Conservation (phyloP, 345 rosid species). For the Gossypium sturtianum region DNA sequence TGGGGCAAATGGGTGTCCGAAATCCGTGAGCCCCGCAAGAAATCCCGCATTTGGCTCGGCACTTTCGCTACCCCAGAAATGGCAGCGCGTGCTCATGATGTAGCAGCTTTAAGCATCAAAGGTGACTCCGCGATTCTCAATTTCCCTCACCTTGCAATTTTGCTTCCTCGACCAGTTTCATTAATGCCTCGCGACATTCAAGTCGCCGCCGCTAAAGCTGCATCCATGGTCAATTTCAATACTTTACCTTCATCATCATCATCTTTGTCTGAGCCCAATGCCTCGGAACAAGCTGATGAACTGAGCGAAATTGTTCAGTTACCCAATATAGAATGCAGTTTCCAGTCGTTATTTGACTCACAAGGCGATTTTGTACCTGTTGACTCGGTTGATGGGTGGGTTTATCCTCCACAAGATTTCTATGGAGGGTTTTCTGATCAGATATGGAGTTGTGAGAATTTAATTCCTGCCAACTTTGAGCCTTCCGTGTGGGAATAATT, state of each 20-base stretch:
- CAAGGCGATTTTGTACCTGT: neutral
- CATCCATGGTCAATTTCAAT: conserved; percentile 43
- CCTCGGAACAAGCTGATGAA: neutral
- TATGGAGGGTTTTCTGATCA: neutral
- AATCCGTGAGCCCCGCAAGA: conserved; percentile 92
- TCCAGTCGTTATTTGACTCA: neutral
- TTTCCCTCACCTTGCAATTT: conserved; percentile 27
- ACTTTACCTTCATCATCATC: neutral
- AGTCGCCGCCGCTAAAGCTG: conserved; percentile 37
- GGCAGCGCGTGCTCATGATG: conserved; percentile 99
- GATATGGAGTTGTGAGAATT: neutral
- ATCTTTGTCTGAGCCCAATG: neutral
- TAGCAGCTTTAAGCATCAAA: conserved; percentile 78
- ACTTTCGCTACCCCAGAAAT: conserved; percentile 84
- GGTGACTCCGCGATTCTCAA: conserved; percentile 56
- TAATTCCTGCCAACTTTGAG: neutral
- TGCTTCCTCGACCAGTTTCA: conserved; percentile 73
- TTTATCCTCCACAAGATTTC: conserved; percentile 9
- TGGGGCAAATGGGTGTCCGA: conserved; percentile 99
- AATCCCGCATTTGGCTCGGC: conserved; percentile 76
- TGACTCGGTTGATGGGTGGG: conserved; percentile 24
- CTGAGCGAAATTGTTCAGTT: conserved; percentile 13
- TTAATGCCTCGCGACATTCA: conserved; percentile 75
- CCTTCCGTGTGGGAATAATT: neutral
- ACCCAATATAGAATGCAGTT: conserved; percentile 10